A percentile compares a stretch with the other conserved stretches of the same genome.
Evolutionary conservation across 1,284 basidiomycete species (phyloP).

Genomic region (Golubevia sp.): DNA sequence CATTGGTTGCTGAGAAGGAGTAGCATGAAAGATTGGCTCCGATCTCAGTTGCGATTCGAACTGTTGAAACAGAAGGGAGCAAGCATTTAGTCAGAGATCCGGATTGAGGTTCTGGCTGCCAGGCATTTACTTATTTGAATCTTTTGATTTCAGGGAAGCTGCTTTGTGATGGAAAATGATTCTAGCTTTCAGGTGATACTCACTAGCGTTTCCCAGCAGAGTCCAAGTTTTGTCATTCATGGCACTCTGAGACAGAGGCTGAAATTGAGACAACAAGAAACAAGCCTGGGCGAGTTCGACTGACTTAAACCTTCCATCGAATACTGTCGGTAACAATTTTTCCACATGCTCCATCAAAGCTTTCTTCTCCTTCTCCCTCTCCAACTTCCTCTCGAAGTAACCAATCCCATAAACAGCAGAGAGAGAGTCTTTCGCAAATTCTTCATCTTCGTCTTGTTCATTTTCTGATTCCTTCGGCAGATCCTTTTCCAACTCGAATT

Average conservation of each 20-base stretch:
- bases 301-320: conserved; percentile 23
- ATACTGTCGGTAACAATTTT: conserved; percentile 15
- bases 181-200: too few species aligned
- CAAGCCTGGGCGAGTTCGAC: conserved; percentile 38
- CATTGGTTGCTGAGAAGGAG: conserved; percentile 10
- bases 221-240: conserved; percentile 30
- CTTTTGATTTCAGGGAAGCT: too few species aligned
- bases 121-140: too few species aligned
- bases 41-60: conserved; percentile 28
- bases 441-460: too few species aligned
- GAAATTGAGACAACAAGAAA: conserved; percentile 19
- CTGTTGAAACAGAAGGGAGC: too few species aligned
- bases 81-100: too few species aligned
- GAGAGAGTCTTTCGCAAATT: too few species aligned
- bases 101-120: too few species aligned
- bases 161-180: too few species aligned
- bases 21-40: conserved; percentile 28
- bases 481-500: conserved; percentile 12
- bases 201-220: conserved; percentile 18
- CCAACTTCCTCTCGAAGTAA: background rate
- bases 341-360: conserved; percentile 15
- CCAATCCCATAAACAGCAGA: background rate
- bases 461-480: background rate
- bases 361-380: too few species aligned
- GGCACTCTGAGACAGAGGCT: conserved; percentile 17